Evolutionary conservation across 257 asterid species (phyloP), one percentile per base, ranked within the genome.

Genomic region (Cruciata laevipes): DNA sequence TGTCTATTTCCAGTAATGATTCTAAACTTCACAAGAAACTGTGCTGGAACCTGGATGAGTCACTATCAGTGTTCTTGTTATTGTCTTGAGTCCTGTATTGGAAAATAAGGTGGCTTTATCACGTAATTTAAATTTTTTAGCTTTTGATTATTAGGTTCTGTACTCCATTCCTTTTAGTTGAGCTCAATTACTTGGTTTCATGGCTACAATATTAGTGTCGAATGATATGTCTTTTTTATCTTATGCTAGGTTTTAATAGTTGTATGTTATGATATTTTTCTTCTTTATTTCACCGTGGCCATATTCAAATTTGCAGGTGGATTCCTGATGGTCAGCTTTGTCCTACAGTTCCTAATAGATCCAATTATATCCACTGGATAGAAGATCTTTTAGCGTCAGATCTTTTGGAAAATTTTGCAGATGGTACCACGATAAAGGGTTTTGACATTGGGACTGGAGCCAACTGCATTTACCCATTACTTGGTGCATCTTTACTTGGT

Each of bases 291-390:
- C 5, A 16, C 70, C 25, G 11, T 25, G 67, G 37, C 49, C 71
- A 61, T 31, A 56, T 71, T 59, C 56, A 55, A 73, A 8, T 37
- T n/a, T 75, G 69, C 73, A 92, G 98, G 99, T 93, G 96, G 99
- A 88, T 90, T 77, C 97, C 95, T 6, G 97, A 93, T 78, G 97
- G 99, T 71, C 99, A 88, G 88, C 95, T 93, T 51, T 93, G 99
- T 77, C 96, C 99, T 23, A 90, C 99, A 1, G 95, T 93, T 44
- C 96, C 97, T 32, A 93, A 90, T 77, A 86, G 97, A 78, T 90
- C 85, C 59, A 93, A 93, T 81, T 90, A 93, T 84, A 93, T 90
- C 64, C 99, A 93, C 56, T 92, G 98, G 98, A 80, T 92, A 30
- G 94, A 92, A 78, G 94, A 89, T 75, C 92, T 90, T 71, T 63